Evolutionary conservation across 2,329 filamentous ascomycete genomes (phyloP).

Genomic region (Cordyceps farinosa): DNA sequence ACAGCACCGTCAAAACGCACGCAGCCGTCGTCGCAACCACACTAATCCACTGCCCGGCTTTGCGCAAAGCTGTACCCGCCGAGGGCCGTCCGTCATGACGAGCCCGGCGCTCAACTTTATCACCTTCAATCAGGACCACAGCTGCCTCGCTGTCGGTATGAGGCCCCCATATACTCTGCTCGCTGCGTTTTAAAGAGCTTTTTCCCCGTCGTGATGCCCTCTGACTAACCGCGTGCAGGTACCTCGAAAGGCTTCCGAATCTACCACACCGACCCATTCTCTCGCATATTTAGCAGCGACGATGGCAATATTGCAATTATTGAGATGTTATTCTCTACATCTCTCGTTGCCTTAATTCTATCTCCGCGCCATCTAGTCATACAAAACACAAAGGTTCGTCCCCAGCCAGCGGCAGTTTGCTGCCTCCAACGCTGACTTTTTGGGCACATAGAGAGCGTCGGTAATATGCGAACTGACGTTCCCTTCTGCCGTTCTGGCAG

Average conservation of each 20-base stretch:
- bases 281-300: constrained; percentile 89
- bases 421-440: constrained; percentile 22
- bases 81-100: constrained; percentile 49
- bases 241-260: constrained; percentile 94
- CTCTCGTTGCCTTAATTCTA: constrained; percentile 86
- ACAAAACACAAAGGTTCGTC: constrained; percentile 86
- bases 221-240: constrained; percentile 45
- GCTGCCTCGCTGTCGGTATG: constrained; percentile 87
- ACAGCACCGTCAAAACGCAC: constrained; percentile 8
- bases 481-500: constrained; percentile 89
- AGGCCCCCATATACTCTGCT: neutral
- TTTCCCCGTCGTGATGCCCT: neutral
- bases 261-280: constrained; percentile 94
- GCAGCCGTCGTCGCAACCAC: constrained; percentile 3
- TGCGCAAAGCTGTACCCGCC: constrained; percentile 10
- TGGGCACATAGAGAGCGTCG: constrained; percentile 52
- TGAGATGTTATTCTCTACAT: constrained; percentile 98
- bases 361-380: constrained; percentile 92
- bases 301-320: constrained; percentile 94
- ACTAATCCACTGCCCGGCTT: neutral
- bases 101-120: constrained; percentile 87
- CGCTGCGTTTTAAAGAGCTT: neutral
- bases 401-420: neutral
- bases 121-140: constrained; percentile 99
- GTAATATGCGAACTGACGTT: constrained; percentile 99